phyloP scores from a whole-genome alignment of 2,329 filamentous ascomycete genomes.

The Aspergillus ochraceoroseus region DNA sequence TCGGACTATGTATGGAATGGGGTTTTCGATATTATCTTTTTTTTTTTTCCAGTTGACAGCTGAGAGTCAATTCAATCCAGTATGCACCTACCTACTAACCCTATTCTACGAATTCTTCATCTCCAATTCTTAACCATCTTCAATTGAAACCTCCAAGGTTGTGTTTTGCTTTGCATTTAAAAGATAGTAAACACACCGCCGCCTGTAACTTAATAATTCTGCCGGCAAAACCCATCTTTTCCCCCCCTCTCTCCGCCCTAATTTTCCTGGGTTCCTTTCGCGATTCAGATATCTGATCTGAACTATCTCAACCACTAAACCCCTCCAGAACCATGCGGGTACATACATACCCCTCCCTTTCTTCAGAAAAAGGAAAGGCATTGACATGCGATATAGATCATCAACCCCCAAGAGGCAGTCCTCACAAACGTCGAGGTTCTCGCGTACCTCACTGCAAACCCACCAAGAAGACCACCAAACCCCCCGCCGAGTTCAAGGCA shows the following conservation, averaged over 20 bases:
- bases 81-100: no score
- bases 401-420: slow-evolving; percentile 44
- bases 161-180: no score
- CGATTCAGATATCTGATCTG: no score
- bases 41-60: no score
- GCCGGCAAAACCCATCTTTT: slow-evolving; percentile 13
- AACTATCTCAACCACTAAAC: not conserved
- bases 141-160: no score
- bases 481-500: slow-evolving; percentile 36
- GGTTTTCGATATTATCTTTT: no score
- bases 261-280: slow-evolving; percentile 12
- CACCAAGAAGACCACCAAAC: slow-evolving; percentile 40
- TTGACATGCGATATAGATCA: slow-evolving; percentile 29
- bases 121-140: no score
- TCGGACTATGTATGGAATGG: no score
- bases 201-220: slow-evolving; percentile 2
- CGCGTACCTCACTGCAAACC: slow-evolving; percentile 39
- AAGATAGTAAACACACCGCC: no score
- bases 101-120: no score
- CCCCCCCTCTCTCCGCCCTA: slow-evolving; percentile 38
- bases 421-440: slow-evolving; percentile 45
- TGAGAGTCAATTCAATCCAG: no score
- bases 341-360: not conserved
- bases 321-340: slow-evolving; percentile 24
- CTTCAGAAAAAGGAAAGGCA: not conserved